Evolutionary conservation across 2,329 filamentous ascomycete species (phyloP).

Genomic region (Coccinonectria pachysandricola): DNA sequence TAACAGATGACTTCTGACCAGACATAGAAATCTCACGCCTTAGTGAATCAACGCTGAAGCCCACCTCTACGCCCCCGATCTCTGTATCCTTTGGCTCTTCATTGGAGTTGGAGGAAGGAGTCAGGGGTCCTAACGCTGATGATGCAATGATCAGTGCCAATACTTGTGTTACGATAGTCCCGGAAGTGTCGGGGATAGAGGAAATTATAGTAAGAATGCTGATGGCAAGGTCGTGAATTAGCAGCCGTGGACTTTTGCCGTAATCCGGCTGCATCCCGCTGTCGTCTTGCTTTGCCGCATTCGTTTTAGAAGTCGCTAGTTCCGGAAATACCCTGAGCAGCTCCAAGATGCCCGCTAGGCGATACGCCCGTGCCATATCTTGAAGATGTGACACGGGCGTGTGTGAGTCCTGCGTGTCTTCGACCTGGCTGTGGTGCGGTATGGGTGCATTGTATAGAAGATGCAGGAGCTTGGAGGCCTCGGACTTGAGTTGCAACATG

Average conservation of each 20-base stretch:
- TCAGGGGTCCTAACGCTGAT: background rate
- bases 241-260: background rate
- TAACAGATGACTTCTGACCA: background rate
- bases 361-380: background rate
- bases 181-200: background rate
- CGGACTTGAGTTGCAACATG: background rate
- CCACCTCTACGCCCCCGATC: background rate
- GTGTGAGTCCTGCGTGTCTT: background rate
- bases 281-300: background rate
- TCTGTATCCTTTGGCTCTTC: background rate
- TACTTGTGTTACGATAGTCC: background rate
- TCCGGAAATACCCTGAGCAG: background rate
- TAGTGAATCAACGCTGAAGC: background rate
- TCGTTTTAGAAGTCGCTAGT: background rate
- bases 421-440: background rate
- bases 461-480: background rate
- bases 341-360: background rate
- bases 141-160: background rate
- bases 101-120: background rate
- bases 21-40: background rate
- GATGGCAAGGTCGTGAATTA: background rate
- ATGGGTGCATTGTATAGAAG: background rate
- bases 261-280: background rate
- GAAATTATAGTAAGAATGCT: background rate
- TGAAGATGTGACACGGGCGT: background rate